Base-by-base conservation (phyloP, 257 asterid species). In the Solanum dulcamara region DNA sequence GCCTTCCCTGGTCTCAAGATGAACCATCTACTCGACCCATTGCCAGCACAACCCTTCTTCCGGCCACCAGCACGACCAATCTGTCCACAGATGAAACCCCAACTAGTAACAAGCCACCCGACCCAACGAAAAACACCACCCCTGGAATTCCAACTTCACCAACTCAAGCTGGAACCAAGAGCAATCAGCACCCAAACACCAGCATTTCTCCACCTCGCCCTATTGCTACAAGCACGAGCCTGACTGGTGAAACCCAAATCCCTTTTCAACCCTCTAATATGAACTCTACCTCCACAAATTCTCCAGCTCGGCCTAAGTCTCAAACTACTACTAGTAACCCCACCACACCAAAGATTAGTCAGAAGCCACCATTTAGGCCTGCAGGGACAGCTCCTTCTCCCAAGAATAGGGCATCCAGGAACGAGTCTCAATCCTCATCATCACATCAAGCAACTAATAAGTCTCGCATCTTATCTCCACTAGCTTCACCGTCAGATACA, bases 1-100 rank as follows among this genome's bases (percentile, higher is more conserved):
- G 95, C 18, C 89, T 93, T 38, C 89, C 90, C 37, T 90, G 93
- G 91, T 74, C 59, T 46, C 64, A 4, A 77, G 64, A 77, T 77
- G 64, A 77, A 48, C 17, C 83, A 44, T 77, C 83, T 46, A 77
- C 83, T 77, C 82, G 5, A 77, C 40, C 82, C 60, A 75, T 44
- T 0, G 24, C 81, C 30, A 42, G 7, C 55, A 30, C 74, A 2
- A n/a, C 44, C 15, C 75, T 44, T 20, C 15, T 24, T 15, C 42
- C 24, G 24, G 42, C 75, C 17, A 42, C 37, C 33, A 40, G 35
- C 57, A 7, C 6, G 20, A 75, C 26, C 28, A 35, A 35, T 18
- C 80, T 10, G 28, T 68, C 79, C 28, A 18, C 15, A 68, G 79
- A 3, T 70, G 80, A 70, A 70, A 35, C 50, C 48, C 30, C 80